phyloP scores from a whole-genome alignment of 2,329 filamentous ascomycete genomes.

The Fusarium goolgardi region DNA sequence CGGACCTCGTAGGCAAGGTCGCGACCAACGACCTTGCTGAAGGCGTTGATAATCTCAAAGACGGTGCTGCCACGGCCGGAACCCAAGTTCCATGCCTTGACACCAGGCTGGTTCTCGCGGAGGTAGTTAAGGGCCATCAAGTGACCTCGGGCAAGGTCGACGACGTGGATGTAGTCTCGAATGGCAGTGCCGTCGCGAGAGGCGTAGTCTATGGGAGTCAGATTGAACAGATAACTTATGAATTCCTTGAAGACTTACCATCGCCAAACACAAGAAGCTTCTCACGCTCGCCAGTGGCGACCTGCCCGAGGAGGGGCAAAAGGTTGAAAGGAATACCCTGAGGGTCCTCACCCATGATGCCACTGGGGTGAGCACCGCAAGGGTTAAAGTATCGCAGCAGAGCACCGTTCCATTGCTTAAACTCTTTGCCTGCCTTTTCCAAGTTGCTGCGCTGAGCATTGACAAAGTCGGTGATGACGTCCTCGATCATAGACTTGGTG shows the following conservation, averaged over 20 bases:
- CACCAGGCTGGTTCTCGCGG: slow-evolving; percentile 83
- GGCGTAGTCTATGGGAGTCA: slow-evolving; percentile 75
- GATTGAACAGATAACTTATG: not conserved
- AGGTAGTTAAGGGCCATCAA: slow-evolving; percentile 91
- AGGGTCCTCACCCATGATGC: slow-evolving; percentile 98
- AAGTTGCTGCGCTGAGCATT: slow-evolving; percentile 86
- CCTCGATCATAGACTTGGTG: slow-evolving; percentile 94
- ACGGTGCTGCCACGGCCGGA: slow-evolving; percentile 96
- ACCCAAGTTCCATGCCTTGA: slow-evolving; percentile 96
- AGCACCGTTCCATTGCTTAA: slow-evolving; percentile 90
- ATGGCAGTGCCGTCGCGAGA: slow-evolving; percentile 94
- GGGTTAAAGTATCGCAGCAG: slow-evolving; percentile 98
- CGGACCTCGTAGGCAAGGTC: slow-evolving; percentile 89
- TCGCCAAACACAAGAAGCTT: slow-evolving; percentile 96
- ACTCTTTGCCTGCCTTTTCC: slow-evolving; percentile 81
- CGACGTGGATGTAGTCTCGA: slow-evolving; percentile 97
- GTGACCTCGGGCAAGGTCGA: slow-evolving; percentile 89
- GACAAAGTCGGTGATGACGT: slow-evolving; percentile 90
- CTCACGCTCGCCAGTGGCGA: slow-evolving; percentile 92
- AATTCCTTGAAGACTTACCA: slow-evolving; percentile 66
- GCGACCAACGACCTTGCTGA: slow-evolving; percentile 85
- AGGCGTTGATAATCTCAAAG: slow-evolving; percentile 96
- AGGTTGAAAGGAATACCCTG: slow-evolving; percentile 96
- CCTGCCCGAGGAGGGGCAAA: slow-evolving; percentile 91
- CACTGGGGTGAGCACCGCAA: slow-evolving; percentile 90